Base-by-base conservation (phyloP, 306 rosid genomes). In the Trifolium dubium region DNA sequence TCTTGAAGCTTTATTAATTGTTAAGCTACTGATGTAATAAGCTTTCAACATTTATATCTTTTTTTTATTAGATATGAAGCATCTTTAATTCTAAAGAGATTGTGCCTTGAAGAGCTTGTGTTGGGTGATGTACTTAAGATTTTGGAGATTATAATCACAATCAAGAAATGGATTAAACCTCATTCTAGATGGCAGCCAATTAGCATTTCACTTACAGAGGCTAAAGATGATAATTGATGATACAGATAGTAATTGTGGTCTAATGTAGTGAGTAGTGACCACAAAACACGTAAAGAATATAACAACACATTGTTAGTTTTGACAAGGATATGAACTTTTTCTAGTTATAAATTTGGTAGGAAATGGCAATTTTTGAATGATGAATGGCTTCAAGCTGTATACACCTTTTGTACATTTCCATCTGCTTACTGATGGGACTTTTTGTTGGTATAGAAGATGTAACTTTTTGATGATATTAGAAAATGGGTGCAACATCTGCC, bases 181-280 rank as follows among this genome's bases (percentile, higher is more conserved):
- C 88, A 35, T 15, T 79, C 89, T 56, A 97, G 97, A 79, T 93
- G 96, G 97, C 96, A 85, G 84, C 98, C 96, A 0, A 73, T 91
- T 76, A 72, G 35, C 44, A 81, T 93, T 76, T 35, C 75, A 32
- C 80, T 86, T 43, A 6, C 74, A 5, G 90, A 84, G 88, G 53
- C 71, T 50, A 56, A 72, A 71, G 71, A 79, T 43, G 86, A 41
- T 64, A n/a, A 39, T 19, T 64, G 69, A 79, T 64, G 67, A 76
- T 64, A 23, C 71, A n/a, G 53, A 51, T 63, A 65, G 69, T 0
- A 62, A 71, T 79, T 61, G 58, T 73, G 63, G 76, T 77, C 72
- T 65, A 55, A 8, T 18, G 3, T 43, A 39, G 73, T 43, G 79
- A 65, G 3, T 43, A 39, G 23, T 55, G 14, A 81, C 44, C 69